Conservation (phyloP, 495 filamentous ascomycete genomes). For the Aspergillus baeticus region DNA sequence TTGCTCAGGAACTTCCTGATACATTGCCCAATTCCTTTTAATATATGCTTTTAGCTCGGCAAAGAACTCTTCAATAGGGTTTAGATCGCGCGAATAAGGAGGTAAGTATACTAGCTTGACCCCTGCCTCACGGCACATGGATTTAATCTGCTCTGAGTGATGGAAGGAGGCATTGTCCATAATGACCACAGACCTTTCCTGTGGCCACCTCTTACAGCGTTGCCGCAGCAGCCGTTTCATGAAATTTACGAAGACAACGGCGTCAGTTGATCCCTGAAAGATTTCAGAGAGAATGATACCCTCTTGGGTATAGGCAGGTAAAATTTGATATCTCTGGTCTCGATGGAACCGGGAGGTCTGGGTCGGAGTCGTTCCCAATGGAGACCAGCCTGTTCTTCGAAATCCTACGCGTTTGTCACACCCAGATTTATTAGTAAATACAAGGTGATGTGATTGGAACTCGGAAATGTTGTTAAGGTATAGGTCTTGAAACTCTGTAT, state of each 20-base stretch:
- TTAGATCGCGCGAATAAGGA: slow-evolving; percentile 28
- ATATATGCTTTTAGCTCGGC: slow-evolving; percentile 28
- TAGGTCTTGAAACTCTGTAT: slow-evolving; percentile 31
- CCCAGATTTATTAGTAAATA: slow-evolving; percentile 36
- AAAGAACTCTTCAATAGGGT: slow-evolving; percentile 29
- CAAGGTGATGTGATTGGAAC: slow-evolving; percentile 29
- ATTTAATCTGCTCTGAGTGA: slow-evolving; percentile 28
- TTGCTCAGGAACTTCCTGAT: slow-evolving; percentile 36
- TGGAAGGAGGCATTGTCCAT: slow-evolving; percentile 49
- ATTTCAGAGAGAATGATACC: slow-evolving; percentile 34
- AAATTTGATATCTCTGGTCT: slow-evolving; percentile 36
- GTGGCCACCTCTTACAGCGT: slow-evolving; percentile 35
- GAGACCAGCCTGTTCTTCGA: slow-evolving; percentile 30
- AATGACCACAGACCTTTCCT: slow-evolving; percentile 41
- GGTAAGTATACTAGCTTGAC: slow-evolving; percentile 35
- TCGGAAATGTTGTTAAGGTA: slow-evolving; percentile 35
- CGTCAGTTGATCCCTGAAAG: slow-evolving; percentile 39
- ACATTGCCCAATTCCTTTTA: slow-evolving; percentile 13
- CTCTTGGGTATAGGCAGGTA: slow-evolving; percentile 41
- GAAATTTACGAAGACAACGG: slow-evolving; percentile 39
- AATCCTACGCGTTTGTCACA: slow-evolving; percentile 31
- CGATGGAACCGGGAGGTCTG: slow-evolving; percentile 32
- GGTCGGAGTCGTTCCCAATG: slow-evolving; percentile 30
- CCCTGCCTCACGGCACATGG: slow-evolving; percentile 34
- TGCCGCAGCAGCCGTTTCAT: slow-evolving; percentile 41